Base-by-base conservation (phyloP, 2,329 filamentous ascomycete species). In the Gnomoniopsis smithogilvyi region DNA sequence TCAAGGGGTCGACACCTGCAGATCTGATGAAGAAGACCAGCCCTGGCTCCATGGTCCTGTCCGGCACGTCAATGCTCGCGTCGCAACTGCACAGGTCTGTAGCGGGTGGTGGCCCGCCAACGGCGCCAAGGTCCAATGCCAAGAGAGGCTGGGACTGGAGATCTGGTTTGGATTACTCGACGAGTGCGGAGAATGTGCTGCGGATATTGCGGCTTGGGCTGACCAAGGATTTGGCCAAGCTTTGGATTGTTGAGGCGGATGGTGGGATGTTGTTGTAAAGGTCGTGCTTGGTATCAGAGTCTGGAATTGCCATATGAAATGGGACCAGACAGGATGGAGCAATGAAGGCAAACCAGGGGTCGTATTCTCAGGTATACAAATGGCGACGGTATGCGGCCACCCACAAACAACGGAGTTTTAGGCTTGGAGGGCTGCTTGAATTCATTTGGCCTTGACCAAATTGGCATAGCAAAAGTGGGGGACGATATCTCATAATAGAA, bases 111-210 rank as follows among this genome's bases (percentile, higher is more conserved):
- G 53, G 21, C 21, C 53, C 52, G 2, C 55, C 33, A 22, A 24
- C 53, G 34, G 71, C 76, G 7, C 67, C 67, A 46, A 79, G 83
- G 64, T 89, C 55, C 85, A 85, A 14, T 92, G 89, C 90, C 88
- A 93, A 72, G 93, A 90, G 91, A 78, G 91, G 65, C 78, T 76
- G 72, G 90, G 90, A 87, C 77, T 96, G 89, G 87, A 78, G 85
- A 68, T 76, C 74, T 10, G 80, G 79, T 1, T 75, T 91, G 49
- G 70, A 76, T 11, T 80, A 82, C 33, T 79, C 78, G 12, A 84
- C 82, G 19, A 85, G 76, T 63, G 89, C 86, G 0, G 79, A 80
- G 51, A 89, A 94, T 63, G 78, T 97, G n/a, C 74, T 96, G 60
- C 80, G 81, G 64, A 82, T 88, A 64, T 70, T 96, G 72, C 82